Percentiles rank a stretch among this genome's conserved stretches.
Conservation (phyloP, 2,329 filamentous ascomycete species). For the Chaetomium sp. region DNA sequence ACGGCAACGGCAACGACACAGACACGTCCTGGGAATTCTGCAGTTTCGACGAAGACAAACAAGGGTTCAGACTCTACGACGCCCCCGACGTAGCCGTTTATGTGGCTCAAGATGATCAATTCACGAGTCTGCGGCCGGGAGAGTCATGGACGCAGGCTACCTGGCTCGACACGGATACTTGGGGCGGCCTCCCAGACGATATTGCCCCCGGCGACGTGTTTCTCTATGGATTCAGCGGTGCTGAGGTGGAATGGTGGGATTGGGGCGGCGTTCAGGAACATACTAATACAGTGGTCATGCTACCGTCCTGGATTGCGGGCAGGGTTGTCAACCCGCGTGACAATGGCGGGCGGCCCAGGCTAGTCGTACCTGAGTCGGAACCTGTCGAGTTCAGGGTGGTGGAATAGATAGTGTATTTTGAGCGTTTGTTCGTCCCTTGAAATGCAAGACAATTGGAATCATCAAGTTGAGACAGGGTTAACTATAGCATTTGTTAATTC, state of each 20-base stretch:
- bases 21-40: constrained; percentile 7
- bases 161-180: background rate
- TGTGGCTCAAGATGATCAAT: constrained; percentile 1
- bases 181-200: background rate
- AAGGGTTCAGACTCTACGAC: background rate
- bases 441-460: too few relatives aligned
- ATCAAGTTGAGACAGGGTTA: too few relatives aligned
- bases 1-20: too few relatives aligned
- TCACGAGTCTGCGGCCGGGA: background rate
- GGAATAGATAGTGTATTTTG: too few relatives aligned
- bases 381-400: too few relatives aligned
- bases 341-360: constrained; percentile 2
- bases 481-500: too few relatives aligned
- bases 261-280: constrained; percentile 5
- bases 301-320: background rate
- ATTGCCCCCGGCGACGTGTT: constrained; percentile 1
- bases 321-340: background rate
- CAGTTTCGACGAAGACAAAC: background rate
- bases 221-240: background rate
- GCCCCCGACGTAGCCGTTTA: background rate
- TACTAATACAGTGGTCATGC: background rate
- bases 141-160: background rate
- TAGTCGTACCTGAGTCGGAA: background rate
- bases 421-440: too few relatives aligned
- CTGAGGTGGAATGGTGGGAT: constrained; percentile 3